A percentile compares a stretch with the other conserved stretches of the same genome.
Conservation (phyloP, 805 yeast genomes). For the Candida verbasci region DNA sequence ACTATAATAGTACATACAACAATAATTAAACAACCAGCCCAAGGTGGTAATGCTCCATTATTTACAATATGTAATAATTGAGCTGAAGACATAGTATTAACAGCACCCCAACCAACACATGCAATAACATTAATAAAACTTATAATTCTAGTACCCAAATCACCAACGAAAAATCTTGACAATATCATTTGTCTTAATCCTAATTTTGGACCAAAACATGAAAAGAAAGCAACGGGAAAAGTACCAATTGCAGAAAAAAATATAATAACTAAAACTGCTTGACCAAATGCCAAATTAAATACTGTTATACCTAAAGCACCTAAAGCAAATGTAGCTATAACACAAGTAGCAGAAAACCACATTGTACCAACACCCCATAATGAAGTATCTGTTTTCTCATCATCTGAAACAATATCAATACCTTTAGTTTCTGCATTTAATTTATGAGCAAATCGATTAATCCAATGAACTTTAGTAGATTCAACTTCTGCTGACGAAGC, state of each 20-base stretch:
- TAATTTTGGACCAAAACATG: constrained; percentile 75
- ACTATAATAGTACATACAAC: constrained; percentile 64
- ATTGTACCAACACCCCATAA: constrained; percentile 70
- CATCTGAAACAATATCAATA: constrained; percentile 75
- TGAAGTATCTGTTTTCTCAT: constrained; percentile 67
- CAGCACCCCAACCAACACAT: constrained; percentile 95
- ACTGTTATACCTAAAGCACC: constrained; percentile 62
- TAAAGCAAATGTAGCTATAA: constrained; percentile 73
- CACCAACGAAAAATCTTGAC: constrained; percentile 75
- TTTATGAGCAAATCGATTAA: constrained; percentile 29
- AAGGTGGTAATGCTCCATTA: constrained; percentile 64
- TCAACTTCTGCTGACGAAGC: constrained; percentile 6
- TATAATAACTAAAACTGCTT: constrained; percentile 59
- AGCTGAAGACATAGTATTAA: constrained; percentile 85
- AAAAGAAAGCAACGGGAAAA: constrained; percentile 75
- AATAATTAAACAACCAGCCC: constrained; percentile 85
- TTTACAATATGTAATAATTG: constrained; percentile 77
- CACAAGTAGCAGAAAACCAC: constrained; percentile 92
- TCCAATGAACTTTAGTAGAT: constrained; percentile 10
- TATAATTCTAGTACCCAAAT: constrained; percentile 68
- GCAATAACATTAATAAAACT: constrained; percentile 76
- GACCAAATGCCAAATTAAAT: constrained; percentile 71
- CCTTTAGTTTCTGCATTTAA: constrained; percentile 56
- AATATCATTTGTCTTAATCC: constrained; percentile 88
- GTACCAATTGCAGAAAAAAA: constrained; percentile 74